Percentiles rank a stretch among this genome's conserved stretches.
Evolutionary conservation across 2,329 filamentous ascomycete species (phyloP).

Genomic region (Hyphodiscus sp.): DNA sequence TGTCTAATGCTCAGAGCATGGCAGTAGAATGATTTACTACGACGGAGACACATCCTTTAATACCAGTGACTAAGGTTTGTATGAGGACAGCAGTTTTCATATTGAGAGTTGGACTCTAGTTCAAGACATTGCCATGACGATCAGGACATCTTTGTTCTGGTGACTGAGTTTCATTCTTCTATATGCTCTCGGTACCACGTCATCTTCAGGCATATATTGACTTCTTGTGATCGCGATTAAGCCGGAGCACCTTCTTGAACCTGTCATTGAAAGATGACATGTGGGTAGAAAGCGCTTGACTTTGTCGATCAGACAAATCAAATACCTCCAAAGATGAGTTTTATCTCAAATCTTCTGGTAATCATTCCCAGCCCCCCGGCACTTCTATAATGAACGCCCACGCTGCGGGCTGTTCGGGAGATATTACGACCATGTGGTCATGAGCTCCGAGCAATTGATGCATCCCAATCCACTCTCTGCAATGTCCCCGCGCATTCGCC

Average conservation of each 20-base stretch:
- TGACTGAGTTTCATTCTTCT: slow-evolving; percentile 53
- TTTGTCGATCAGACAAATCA: slow-evolving; percentile 49
- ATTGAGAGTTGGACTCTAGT: background rate
- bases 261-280: slow-evolving; percentile 67
- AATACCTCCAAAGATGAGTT: background rate
- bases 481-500: background rate
- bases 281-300: slow-evolving; percentile 94
- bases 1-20: background rate
- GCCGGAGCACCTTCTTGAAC: slow-evolving; percentile 93
- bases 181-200: slow-evolving; percentile 80
- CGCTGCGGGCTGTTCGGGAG: no score
- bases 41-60: background rate
- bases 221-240: slow-evolving; percentile 78
- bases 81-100: background rate
- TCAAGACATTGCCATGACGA: slow-evolving; percentile 28
- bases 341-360: background rate
- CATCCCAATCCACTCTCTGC: background rate
- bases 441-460: background rate
- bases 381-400: no score
- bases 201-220: slow-evolving; percentile 69
- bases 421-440: no score
- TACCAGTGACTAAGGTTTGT: background rate
- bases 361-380: background rate
- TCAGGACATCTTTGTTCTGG: slow-evolving; percentile 35
- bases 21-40: background rate